These are phyloP conservation scores for Alisma plantagoaquatica DNA, from an alignment of 106 monocot genomes.

Conservation along the genomic window DNA sequence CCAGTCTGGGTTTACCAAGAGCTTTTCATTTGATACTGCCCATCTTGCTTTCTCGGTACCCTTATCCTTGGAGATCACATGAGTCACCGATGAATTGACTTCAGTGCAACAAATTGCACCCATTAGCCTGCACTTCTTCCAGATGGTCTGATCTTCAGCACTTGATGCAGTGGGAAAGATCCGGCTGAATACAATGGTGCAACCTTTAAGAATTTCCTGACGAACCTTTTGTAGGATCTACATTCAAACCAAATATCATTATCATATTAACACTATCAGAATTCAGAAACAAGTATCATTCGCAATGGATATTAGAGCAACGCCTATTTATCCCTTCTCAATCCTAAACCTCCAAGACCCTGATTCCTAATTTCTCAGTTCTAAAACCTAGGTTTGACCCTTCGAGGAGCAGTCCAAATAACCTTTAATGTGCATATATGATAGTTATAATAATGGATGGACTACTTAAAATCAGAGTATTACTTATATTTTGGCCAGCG, in stretches of 20 bases:
- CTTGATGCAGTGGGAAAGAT: conserved; percentile 30
- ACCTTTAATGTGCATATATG: no score
- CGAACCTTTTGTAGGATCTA: conserved; percentile 46
- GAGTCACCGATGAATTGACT: conserved; percentile 53
- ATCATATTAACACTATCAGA: not conserved
- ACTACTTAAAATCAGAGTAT: no score
- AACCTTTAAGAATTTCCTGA: conserved; percentile 47
- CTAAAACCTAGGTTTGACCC: not conserved
- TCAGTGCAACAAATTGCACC: conserved; percentile 61
- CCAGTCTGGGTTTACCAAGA: conserved; percentile 78
- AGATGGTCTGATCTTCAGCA: conserved; percentile 51
- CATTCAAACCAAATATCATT: not conserved
- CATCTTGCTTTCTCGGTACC: conserved; percentile 61
- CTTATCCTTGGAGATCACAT: conserved; percentile 40
- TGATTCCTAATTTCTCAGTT: not conserved
- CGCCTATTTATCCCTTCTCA: not conserved
- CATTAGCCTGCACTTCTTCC: conserved; percentile 67
- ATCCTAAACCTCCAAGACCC: not conserved
- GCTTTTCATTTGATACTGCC: conserved; percentile 65
- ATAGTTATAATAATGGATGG: no score
- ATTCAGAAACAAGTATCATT: not conserved
- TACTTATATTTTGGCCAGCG: no score
- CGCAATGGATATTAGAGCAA: not conserved
- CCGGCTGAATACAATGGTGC: conserved; percentile 68
- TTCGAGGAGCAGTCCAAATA: not conserved